Base-by-base conservation (phyloP, 2,329 filamentous ascomycete species). In the Aspergillus bombycis region DNA sequence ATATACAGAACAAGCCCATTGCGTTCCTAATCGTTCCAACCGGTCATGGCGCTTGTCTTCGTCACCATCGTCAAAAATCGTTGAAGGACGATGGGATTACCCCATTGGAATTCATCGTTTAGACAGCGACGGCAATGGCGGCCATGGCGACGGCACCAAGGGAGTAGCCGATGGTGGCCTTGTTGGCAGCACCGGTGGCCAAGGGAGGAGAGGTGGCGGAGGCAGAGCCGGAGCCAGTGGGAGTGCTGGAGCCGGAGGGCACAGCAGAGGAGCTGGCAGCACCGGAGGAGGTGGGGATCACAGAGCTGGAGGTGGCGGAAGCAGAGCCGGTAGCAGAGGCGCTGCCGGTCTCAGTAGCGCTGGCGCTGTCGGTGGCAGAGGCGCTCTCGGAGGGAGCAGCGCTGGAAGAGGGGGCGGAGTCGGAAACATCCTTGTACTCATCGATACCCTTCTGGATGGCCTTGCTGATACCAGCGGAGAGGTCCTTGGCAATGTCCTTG, bases 401-500 rank as follows among this genome's bases (percentile, higher is more conserved):
- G 16, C 36, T 41, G 28, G 61, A 28, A 26, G 43, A n/a, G 14
- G 52, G n/a, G 26, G 11, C 41, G 16, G 32, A 23, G 57, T 45
- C 53, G 28, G 28, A 48, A 43, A 30, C 58, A n/a, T 56, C 59
- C 62, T 62, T 64, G 62, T 65, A 65, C 50, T 23, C 53, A 45
- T 62, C 60, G 34, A 62, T 58, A 62, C 75, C 75, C 61, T 68
- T 69, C 69, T 77, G 70, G 65, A 77, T 74, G 55, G 72, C 72
- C 30, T 64, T 63, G 65, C 70, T 70, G 65, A 77, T 73, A 59
- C 74, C 74, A 28, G 69, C 54, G 38, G 72, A 62, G 60, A 77
- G 74, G 9, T 66, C 19, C 21, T 56, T 30, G 52, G 75, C 74
- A 55, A 75, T 63, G 19, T 63, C 59, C 12, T 64, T 21, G 11